These are phyloP conservation scores for Exophiala bonariae DNA, from an alignment of 2,329 filamentous ascomycete species.

Conservation along the genomic window DNA sequence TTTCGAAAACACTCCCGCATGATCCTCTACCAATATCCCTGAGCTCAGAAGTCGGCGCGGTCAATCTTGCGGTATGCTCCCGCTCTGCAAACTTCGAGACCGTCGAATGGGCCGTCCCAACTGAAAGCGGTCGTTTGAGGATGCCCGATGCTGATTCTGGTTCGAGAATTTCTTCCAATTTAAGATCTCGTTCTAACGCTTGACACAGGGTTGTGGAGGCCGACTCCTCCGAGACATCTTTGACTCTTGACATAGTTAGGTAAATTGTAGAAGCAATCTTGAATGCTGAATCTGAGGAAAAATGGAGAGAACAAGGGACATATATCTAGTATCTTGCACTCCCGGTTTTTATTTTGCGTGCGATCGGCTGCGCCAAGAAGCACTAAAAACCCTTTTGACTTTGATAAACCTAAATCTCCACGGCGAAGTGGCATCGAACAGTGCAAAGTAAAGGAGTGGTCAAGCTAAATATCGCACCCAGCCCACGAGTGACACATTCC, in stretches of 20 bases:
- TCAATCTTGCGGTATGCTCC: neutral
- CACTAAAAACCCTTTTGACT: too few relatives aligned
- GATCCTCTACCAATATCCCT: conserved; percentile 18
- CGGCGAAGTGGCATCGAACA: too few relatives aligned
- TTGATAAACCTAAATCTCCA: too few relatives aligned
- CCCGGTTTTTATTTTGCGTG: too few relatives aligned
- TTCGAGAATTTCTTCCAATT: neutral
- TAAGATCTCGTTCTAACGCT: neutral
- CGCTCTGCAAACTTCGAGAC: neutral
- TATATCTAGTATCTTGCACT: too few relatives aligned
- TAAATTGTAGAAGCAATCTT: too few relatives aligned
- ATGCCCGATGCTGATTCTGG: conserved; percentile 5
- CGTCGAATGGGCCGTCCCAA: neutral
- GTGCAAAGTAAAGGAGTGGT: too few relatives aligned
- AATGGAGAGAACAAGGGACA: too few relatives aligned
- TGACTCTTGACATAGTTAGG: neutral
- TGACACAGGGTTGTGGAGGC: neutral
- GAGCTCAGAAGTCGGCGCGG: neutral
- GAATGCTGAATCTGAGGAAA: too few relatives aligned
- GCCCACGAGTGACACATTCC: too few relatives aligned
- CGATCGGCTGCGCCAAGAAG: too few relatives aligned
- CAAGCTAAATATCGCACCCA: too few relatives aligned
- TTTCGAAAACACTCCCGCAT: conserved; percentile 19
- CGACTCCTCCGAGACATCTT: neutral
- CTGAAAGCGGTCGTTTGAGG: conserved; percentile 5